Evolutionary conservation across 345 rosid species (phyloP), one percentile per base, ranked within the genome.

Genomic region (Melastoma malabathricum): DNA sequence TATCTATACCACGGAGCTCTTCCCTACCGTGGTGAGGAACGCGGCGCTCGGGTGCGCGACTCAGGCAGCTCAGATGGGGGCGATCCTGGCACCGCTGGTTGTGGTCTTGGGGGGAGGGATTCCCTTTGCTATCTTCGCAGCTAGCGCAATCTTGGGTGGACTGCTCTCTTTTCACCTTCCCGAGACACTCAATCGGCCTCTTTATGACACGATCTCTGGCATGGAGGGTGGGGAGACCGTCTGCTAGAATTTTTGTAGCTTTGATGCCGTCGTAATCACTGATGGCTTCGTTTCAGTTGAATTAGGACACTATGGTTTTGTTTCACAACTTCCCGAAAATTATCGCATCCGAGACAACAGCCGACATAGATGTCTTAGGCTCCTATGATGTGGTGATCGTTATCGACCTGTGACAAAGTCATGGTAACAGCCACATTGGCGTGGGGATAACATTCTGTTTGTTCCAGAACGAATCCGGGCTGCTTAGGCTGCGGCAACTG

Each of bases 11-110:
- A 61, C 92, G 0, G 98, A 90, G 76, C 61, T 90, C 54, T 90
- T 90, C 59, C 98, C 96, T 0, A 90, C 98, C 0, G 96, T 84
- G 57, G 96, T 86, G 58, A 80, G 98, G 66, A 90, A 86, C 44
- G 96, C 89, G 0, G 94, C 98, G 0, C 79, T 90, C 13, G 96
- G 98, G 1, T 73, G 80, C 16, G 82, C 94, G 2, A 71, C 98
- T 18, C 98, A 86, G 54, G 84, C 89, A 6, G 64, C 83, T 3
- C 94, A 90, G 49, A 75, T 83, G 78, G 96, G 98, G 22, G 98
- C 98, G 13, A 86, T 90, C 15, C 52, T 86, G 59, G 89, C 92
- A 13, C 98, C 98, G 0, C 48, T 90, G 19, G 92, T 90, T 59
- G 98, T 90, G 62, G 85, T 80, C 59, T 51, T 79, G 64, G 94